A percentile compares a stretch with the other conserved stretches of the same genome.
phyloP scores from a whole-genome alignment of 2,329 filamentous ascomycete species.

The Mycocentrospora acerina region DNA sequence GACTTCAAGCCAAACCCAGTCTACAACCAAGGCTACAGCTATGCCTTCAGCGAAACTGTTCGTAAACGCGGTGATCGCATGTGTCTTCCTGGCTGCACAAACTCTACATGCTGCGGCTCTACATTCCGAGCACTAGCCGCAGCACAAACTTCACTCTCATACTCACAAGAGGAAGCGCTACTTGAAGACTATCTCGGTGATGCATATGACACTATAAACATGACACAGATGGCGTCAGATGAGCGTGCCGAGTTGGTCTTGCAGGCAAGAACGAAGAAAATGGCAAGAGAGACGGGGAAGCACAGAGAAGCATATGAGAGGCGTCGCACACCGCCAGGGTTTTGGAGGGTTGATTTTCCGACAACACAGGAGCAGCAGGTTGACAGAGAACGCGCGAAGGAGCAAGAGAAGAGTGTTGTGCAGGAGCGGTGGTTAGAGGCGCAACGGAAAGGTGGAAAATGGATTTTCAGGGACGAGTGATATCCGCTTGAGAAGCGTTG shows the following conservation, averaged over 20 bases:
- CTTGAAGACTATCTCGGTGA: slow-evolving; percentile 59
- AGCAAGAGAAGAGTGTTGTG: slow-evolving; percentile 64
- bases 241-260: slow-evolving; percentile 68
- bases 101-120: slow-evolving; percentile 74
- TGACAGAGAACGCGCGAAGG: slow-evolving; percentile 66
- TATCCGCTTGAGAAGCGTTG: no score
- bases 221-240: slow-evolving; percentile 55
- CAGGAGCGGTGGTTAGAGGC: slow-evolving; percentile 79
- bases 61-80: slow-evolving; percentile 69
- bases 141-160: slow-evolving; percentile 31
- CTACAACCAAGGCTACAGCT: slow-evolving; percentile 69
- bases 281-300: slow-evolving; percentile 74
- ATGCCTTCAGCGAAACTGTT: slow-evolving; percentile 74
- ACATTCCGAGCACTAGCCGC: slow-evolving; percentile 67
- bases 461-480: slow-evolving; percentile 80
- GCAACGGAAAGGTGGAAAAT: slow-evolving; percentile 72
- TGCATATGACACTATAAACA: slow-evolving; percentile 38
- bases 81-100: slow-evolving; percentile 72
- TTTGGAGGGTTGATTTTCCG: slow-evolving; percentile 89
- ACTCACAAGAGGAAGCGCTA: slow-evolving; percentile 40
- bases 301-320: slow-evolving; percentile 76
- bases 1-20: slow-evolving; percentile 83
- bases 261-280: slow-evolving; percentile 71
- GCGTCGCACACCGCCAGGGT: slow-evolving; percentile 75
- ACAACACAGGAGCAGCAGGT: slow-evolving; percentile 75